Evolutionary conservation across 441 rosid genomes (phyloP), one percentile per base, ranked within the genome.

Genomic region (Bruguiera hainesii): DNA sequence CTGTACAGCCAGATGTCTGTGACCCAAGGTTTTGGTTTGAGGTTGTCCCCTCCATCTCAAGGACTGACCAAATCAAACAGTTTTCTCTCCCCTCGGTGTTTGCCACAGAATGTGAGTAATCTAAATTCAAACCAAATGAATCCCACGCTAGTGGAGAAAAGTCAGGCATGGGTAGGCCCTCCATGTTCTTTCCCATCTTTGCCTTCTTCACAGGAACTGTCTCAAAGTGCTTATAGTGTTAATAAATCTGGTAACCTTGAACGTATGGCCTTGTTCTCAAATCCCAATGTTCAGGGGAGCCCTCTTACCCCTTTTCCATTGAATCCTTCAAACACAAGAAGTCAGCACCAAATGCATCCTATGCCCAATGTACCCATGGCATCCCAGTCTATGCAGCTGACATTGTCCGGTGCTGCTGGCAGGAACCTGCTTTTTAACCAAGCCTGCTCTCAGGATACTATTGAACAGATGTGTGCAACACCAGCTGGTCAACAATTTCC

Each of bases 21-120:
- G 53, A 75, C 79, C 61, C 75, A 80, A 63, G 84, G 81, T 30
- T 80, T 80, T 77, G 73, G 83, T 48, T 74, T 80, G 76, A 75
- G 79, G 76, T 66, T 82, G 80, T 80, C 71, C 39, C 83, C 74
- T 59, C 82, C 86, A 60, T 75, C 76, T 21, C 84, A 80, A 64
- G 35, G 66, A 71, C 37, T 74, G 50, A 63, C 72, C 60, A 75
- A 63, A 64, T 67, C 79, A 56, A 80, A 62, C 60, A 60, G 49
- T 58, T 72, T 72, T 58, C 64, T 66, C 23, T 21, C 65, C 29
- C 68, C 78, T 71, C 73, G 59, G 51, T 73, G 67, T 72, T 60
- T 62, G 50, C 67, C 69, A 10, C 82, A 65, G 57, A 46, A 73
- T 37, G n/a, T 3, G 61, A 68, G 66, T 68, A 35, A 70, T 69